Conservation (phyloP, 768 basidiomycete genomes). For the Rhodotorula graminis region DNA sequence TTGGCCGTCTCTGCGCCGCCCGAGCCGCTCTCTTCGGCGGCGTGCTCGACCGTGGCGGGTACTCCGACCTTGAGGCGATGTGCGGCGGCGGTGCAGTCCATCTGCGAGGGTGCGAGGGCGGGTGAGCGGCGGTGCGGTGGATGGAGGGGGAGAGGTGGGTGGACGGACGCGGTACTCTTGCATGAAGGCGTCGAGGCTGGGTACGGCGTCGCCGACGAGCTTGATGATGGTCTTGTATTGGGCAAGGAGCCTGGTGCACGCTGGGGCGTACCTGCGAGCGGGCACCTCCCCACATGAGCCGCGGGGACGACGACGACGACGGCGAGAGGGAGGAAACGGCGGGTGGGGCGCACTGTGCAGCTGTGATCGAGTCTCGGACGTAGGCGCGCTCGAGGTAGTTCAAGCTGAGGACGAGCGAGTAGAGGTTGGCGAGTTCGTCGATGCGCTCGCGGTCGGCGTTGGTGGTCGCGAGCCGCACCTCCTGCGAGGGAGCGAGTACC, state of each 20-base stretch:
- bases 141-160: no score
- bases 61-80: conserved; percentile 87
- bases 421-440: conserved; percentile 81
- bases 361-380: conserved; percentile 83
- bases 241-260: conserved; percentile 85
- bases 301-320: neutral
- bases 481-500: conserved; percentile 45
- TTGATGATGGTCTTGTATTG: conserved; percentile 98
- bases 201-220: conserved; percentile 83
- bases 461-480: conserved; percentile 77
- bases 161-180: conserved; percentile 66
- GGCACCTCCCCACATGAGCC: conserved; percentile 27
- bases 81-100: conserved; percentile 88
- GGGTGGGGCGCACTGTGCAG: conserved; percentile 73
- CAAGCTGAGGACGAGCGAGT: conserved; percentile 80
- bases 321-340: neutral
- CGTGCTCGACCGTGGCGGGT: conserved; percentile 93
- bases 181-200: conserved; percentile 86
- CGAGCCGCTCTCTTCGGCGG: conserved; percentile 58
- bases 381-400: conserved; percentile 95
- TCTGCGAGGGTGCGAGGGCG: conserved; percentile 51
- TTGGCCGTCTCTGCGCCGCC: conserved; percentile 78
- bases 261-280: conserved; percentile 78
- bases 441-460: conserved; percentile 85
- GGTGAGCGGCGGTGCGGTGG: neutral